These are phyloP conservation scores for Malus asiatica DNA, from an alignment of 306 rosid species.

Conservation along the genomic window DNA sequence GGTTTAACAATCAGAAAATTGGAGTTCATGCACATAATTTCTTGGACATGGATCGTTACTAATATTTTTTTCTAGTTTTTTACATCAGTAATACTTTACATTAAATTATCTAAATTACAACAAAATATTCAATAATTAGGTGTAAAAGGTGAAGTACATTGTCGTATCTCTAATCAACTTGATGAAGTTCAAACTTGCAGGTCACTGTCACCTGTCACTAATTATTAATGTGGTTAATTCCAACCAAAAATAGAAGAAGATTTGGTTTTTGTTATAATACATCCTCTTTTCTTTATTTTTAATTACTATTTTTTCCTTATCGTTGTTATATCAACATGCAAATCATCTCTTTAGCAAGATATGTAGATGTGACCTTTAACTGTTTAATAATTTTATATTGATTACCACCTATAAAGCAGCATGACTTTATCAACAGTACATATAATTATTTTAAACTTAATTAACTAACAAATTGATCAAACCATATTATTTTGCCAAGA, in stretches of 20 bases:
- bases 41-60: not conserved
- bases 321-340: not conserved
- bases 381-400: slow-evolving; percentile 6
- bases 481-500: not conserved
- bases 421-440: slow-evolving; percentile 11
- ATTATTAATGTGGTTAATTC: not conserved
- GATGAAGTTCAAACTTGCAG: not conserved
- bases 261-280: not conserved
- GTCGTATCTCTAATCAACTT: not conserved
- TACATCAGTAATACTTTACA: no score
- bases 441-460: not conserved
- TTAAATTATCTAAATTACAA: no score
- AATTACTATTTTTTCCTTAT: no score
- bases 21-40: not conserved
- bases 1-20: no score
- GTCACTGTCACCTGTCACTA: not conserved
- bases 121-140: no score
- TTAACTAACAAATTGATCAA: not conserved
- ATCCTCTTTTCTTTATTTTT: not conserved
- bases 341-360: not conserved
- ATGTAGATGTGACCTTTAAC: not conserved
- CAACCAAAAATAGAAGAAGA: not conserved
- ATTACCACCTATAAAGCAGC: slow-evolving; percentile 38
- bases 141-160: no score
- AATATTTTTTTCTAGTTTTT: no score